Evolutionary conservation across 192 early-diverging fungal genomes (phyloP).

Genomic region (Rhizophagus clarus): DNA sequence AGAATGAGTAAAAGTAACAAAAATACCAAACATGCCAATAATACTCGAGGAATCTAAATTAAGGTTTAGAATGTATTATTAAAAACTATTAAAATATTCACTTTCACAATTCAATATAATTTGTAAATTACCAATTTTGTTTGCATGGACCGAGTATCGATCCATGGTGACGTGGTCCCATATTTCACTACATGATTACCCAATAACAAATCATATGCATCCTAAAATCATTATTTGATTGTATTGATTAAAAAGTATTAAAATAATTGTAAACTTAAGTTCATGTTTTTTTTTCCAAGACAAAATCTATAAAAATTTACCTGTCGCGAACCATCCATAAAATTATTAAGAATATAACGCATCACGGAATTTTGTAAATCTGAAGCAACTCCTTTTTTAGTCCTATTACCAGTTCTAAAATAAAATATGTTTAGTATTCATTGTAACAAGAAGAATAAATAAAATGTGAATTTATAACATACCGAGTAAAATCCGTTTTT

Average conservation of each 20-base stretch:
- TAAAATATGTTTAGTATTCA: not conserved
- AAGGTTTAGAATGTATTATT: slow-evolving; percentile 30
- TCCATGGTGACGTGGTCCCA: slow-evolving; percentile 49
- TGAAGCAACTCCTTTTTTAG: slow-evolving; percentile 75
- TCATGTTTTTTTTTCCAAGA: too few relatives aligned
- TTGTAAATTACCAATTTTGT: slow-evolving; percentile 48
- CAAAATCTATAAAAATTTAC: slow-evolving; percentile 32
- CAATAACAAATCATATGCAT: slow-evolving; percentile 88
- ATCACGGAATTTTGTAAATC: slow-evolving; percentile 81
- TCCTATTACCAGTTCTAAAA: slow-evolving; percentile 84
- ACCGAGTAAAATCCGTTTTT: slow-evolving; percentile 97
- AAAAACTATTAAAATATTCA: not conserved
- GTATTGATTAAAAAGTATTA: not conserved
- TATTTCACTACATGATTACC: slow-evolving; percentile 59
- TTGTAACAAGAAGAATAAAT: not conserved
- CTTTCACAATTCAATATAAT: not conserved
- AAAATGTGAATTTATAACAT: not conserved
- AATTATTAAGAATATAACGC: slow-evolving; percentile 95
- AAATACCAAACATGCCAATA: not conserved
- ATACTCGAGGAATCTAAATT: slow-evolving; percentile 48
- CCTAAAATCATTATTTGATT: slow-evolving; percentile 43
- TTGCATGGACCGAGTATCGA: slow-evolving; percentile 56
- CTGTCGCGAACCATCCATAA: slow-evolving; percentile 89
- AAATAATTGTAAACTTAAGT: too few relatives aligned
- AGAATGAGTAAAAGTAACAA: not conserved